Percentiles rank a stretch among this genome's conserved stretches.
Conservation (phyloP, 1,284 basidiomycete genomes). For the Singerocomus inundabilis region DNA sequence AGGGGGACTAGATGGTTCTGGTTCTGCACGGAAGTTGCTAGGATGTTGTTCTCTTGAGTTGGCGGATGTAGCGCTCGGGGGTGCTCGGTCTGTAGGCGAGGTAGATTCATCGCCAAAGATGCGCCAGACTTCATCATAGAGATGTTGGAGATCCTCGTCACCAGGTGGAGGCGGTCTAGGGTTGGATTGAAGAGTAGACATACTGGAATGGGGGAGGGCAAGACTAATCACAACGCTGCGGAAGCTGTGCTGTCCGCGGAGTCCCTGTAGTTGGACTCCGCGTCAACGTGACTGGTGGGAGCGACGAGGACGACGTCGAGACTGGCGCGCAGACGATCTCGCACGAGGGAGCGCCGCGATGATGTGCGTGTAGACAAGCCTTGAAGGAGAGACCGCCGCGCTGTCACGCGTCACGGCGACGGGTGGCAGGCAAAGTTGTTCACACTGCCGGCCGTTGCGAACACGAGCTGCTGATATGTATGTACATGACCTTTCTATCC, state of each 20-base stretch:
- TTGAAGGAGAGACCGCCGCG: neutral
- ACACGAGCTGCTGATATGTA: too few species aligned
- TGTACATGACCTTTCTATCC: too few species aligned
- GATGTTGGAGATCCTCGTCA: conserved; percentile 65
- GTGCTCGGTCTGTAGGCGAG: conserved; percentile 25
- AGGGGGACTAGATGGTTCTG: conserved; percentile 13
- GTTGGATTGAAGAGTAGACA: conserved; percentile 29
- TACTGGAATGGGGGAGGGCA: conserved; percentile 16
- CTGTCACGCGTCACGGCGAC: neutral
- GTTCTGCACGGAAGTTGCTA: conserved; percentile 25
- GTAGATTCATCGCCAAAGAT: conserved; percentile 51
- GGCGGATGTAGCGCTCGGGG: conserved; percentile 13
- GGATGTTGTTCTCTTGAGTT: conserved; percentile 19
- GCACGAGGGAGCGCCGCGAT: neutral
- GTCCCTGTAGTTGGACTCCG: conserved; percentile 1
- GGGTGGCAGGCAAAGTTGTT: neutral
- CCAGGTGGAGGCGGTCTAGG: conserved; percentile 44
- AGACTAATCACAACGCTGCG: conserved; percentile 11
- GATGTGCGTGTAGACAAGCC: conserved; percentile 7
- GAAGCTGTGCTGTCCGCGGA: neutral
- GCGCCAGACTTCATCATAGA: conserved; percentile 72
- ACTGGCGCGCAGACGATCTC: neutral
- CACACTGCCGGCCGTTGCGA: conserved; percentile 8
- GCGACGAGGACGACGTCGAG: conserved; percentile 6
- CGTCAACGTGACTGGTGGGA: neutral